Evolutionary conservation across 208 protist genomes (phyloP).

Genomic region (Crithidia expoeki): DNA sequence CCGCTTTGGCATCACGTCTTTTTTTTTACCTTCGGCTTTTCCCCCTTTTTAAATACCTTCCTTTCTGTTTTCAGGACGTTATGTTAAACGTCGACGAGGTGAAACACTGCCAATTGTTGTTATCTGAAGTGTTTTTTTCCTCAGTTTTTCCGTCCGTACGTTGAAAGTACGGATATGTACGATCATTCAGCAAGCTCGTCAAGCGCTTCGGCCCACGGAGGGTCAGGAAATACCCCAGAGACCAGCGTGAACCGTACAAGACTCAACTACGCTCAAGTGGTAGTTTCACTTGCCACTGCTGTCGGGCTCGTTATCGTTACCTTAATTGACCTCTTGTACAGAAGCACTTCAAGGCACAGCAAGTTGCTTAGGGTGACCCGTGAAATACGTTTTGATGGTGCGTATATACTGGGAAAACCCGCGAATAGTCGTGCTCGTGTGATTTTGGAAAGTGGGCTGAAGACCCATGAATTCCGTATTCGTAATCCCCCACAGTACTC

Average conservation of each 20-base stretch:
- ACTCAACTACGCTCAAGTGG: slow-evolving; percentile 74
- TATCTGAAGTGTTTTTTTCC: too few relatives aligned
- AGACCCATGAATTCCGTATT: slow-evolving; percentile 63
- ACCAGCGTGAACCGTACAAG: slow-evolving; percentile 25
- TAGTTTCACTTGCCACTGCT: slow-evolving; percentile 75
- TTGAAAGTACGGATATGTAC: background rate
- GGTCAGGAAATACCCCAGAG: background rate
- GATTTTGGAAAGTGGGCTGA: slow-evolving; percentile 79
- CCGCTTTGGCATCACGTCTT: too few relatives aligned
- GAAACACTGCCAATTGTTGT: too few relatives aligned
- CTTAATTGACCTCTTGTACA: slow-evolving; percentile 64
- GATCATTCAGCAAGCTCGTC: background rate
- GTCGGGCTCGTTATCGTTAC: slow-evolving; percentile 65
- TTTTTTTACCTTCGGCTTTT: too few relatives aligned
- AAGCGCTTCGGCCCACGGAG: background rate
- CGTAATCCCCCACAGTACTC: slow-evolving; percentile 65
- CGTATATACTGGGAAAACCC: slow-evolving; percentile 69
- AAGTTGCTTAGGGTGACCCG: slow-evolving; percentile 62
- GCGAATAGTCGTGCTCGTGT: slow-evolving; percentile 40
- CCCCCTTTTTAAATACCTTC: too few relatives aligned
- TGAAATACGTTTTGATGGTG: slow-evolving; percentile 77
- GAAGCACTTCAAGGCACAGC: slow-evolving; percentile 53
- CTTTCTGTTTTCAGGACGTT: too few relatives aligned
- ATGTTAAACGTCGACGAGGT: too few relatives aligned
- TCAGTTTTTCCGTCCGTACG: too few relatives aligned